A percentile compares a stretch with the other conserved stretches of the same genome.
Conservation (phyloP, 2,329 filamentous ascomycete genomes). For the Fragosphaeria purpurea region DNA sequence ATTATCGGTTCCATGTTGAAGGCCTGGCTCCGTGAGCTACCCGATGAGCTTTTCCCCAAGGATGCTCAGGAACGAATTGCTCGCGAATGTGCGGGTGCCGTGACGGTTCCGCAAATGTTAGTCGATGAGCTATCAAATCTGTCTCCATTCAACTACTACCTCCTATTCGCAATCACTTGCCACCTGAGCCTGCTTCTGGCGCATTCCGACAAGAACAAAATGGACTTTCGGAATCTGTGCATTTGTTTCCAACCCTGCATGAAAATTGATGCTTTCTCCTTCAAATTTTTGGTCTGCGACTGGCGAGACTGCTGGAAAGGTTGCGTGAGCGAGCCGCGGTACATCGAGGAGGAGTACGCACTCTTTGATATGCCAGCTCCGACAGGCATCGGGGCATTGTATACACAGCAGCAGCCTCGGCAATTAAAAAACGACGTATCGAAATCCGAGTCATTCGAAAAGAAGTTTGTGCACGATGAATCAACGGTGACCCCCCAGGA, state of each 20-base stretch:
- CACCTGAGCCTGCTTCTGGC: constrained; percentile 85
- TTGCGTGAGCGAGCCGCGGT: constrained; percentile 80
- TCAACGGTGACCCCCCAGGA: constrained; percentile 33
- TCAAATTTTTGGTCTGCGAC: constrained; percentile 88
- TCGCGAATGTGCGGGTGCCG: constrained; percentile 67
- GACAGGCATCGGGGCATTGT: constrained; percentile 28
- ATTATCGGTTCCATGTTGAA: constrained; percentile 95
- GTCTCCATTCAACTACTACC: constrained; percentile 96
- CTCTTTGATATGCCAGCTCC: constrained; percentile 50
- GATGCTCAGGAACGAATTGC: constrained; percentile 69
- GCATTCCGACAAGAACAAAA: constrained; percentile 93
- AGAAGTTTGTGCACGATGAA: too few relatives aligned
- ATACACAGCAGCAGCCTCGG: constrained; percentile 5
- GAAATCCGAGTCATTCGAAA: constrained; percentile 5
- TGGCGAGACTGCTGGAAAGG: constrained; percentile 98
- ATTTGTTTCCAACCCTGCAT: constrained; percentile 97
- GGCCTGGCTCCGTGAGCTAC: constrained; percentile 88
- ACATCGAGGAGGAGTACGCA: constrained; percentile 58
- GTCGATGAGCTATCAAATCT: constrained; percentile 83
- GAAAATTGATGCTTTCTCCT: constrained; percentile 91
- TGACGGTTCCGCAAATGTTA: constrained; percentile 72
- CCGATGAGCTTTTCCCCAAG: constrained; percentile 87
- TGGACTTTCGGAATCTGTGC: constrained; percentile 92
- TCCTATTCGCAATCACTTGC: constrained; percentile 93
- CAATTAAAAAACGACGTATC: constrained; percentile 6